Evolutionary conservation across 2,329 filamentous ascomycete genomes (phyloP), one percentile per base, ranked within the genome.

Genomic region (Diaporthe citrichinensis): DNA sequence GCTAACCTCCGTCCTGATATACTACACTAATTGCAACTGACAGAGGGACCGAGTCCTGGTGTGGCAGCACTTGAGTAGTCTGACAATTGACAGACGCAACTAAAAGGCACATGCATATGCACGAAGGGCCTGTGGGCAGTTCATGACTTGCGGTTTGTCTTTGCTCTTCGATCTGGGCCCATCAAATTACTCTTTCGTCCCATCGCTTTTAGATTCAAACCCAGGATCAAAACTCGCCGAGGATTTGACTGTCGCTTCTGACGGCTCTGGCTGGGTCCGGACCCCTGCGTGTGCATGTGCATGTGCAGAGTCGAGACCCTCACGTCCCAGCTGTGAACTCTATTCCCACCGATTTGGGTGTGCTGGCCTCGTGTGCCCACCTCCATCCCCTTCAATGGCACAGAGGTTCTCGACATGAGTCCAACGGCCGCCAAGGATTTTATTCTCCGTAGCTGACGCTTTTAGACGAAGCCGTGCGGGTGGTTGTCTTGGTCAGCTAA

Each of bases 391-490:
- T 8, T 0, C 17, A 8, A 20, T 31, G 8, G 7, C n/a, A 44
- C 20, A 61, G 8, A 49, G 15, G 62, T 23, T 28, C n/a, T 20
- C 10, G 39, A 28, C 12, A 39, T 53, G 31, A n/a, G 65, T 23
- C 49, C 46, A 68, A 68, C 65, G 34, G 31, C 20, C 8, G 65
- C 65, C 65, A 68, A 68, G 65, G 15, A 20, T 51, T 68, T 68
- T 68, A 28, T 68, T 53, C 31, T 68, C 46, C 65, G 46, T 53
- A 12, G 65, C 20, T 25, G 34, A 39, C 46, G 6, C 49, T 41
- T 68, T 51, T 39, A 68, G 65, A 68, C n/a, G 65, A 68, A 53
- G 65, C 65, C 65, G 65, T 68, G 65, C 65, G 65, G 31, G 31
- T 31, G 3, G 25, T 39, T 39, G 58, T 39, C 17, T 28, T 28